Evolutionary conservation across 2,329 filamentous ascomycete genomes (phyloP).

Genomic region (Ambrosiella beaveri): DNA sequence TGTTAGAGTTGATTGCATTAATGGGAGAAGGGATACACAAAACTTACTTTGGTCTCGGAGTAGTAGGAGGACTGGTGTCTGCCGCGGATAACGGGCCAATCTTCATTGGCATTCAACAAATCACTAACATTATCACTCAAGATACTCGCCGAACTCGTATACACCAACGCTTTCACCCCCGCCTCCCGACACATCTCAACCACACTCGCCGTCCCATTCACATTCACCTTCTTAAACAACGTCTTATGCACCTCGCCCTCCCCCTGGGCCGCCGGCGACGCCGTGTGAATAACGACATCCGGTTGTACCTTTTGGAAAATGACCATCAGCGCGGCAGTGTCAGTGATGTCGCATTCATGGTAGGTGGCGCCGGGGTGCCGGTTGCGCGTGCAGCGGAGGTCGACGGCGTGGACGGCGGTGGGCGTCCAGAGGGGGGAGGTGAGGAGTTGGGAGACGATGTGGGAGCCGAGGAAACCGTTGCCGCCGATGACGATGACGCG

Average conservation of each 20-base stretch:
- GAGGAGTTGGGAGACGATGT: conserved; percentile 59
- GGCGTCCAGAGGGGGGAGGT: conserved; percentile 27
- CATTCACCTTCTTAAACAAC: conserved; percentile 66
- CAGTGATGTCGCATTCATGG: conserved; percentile 63
- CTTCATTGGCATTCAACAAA: conserved; percentile 71
- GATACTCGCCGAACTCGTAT: conserved; percentile 78
- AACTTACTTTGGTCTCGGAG: conserved; percentile 65
- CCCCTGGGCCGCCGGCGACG: conserved; percentile 47
- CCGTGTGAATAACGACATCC: conserved; percentile 80
- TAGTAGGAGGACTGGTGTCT: conserved; percentile 64
- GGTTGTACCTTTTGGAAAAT: conserved; percentile 52
- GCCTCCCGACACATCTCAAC: conserved; percentile 53
- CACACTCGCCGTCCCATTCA: conserved; percentile 66
- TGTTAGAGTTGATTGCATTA: background rate
- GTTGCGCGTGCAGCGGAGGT: conserved; percentile 55
- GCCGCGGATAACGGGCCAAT: conserved; percentile 58
- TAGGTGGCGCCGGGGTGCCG: conserved; percentile 44
- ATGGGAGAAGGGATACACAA: background rate
- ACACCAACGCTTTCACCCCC: conserved; percentile 68
- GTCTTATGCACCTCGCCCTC: conserved; percentile 35
- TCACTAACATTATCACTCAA: conserved; percentile 67
- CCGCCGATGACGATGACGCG: conserved; percentile 65
- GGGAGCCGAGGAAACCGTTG: conserved; percentile 70
- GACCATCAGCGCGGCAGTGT: conserved; percentile 38
- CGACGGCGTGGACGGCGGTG: conserved; percentile 48